Evolutionary conservation across 345 rosid genomes (phyloP), one percentile per base, ranked within the genome.

Genomic region (Litchi chinensis): DNA sequence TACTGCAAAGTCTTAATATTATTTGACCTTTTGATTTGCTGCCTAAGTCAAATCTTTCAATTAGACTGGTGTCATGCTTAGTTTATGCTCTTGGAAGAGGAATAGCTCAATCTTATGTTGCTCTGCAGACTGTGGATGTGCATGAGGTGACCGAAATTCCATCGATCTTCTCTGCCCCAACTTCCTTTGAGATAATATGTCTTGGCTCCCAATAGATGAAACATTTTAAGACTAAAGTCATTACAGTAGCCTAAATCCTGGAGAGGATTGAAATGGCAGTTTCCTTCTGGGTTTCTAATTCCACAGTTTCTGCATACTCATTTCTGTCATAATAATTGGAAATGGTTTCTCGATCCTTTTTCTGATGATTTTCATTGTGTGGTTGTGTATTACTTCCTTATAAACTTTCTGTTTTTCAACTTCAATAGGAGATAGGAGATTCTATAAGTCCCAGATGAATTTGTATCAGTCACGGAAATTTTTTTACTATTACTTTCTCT

Each of bases 21-120:
- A 63, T 48, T 5, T 69, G 7, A 24, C 8, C 32, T n/a, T 48
- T n/a, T 12, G 19, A 21, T 39, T 56, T 73, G 21, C 54, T 0
- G 18, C 48, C 10, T 6, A 39, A 40, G 52, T 59, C 9, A 24
- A 21, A 73, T 9, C 28, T 57, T 59, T 37, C 52, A 73, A 16
- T n/a, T 59, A 28, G 48, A 41, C 52, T n/a, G n/a, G n/a, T 7
- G 52, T 40, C 11, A 65, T 52, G 41, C 68, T 62, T 43, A 22
- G 37, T 15, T 75, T 66, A 37, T 65, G 54, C 4, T 69, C n/a
- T 44, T 44, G 18, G 52, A 32, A n/a, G n/a, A 65, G 37, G 46
- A 50, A 65, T 76, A 10, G 63, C 18, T 76, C 64, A 48, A 28
- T 75, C 70, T 48, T 19, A 37, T 57, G 40, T n/a, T 73, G 7